Evolutionary conservation across 371 early-diverging fungal genomes (phyloP), one percentile per base, ranked within the genome.

Genomic region (Rhizomucor pusillus): DNA sequence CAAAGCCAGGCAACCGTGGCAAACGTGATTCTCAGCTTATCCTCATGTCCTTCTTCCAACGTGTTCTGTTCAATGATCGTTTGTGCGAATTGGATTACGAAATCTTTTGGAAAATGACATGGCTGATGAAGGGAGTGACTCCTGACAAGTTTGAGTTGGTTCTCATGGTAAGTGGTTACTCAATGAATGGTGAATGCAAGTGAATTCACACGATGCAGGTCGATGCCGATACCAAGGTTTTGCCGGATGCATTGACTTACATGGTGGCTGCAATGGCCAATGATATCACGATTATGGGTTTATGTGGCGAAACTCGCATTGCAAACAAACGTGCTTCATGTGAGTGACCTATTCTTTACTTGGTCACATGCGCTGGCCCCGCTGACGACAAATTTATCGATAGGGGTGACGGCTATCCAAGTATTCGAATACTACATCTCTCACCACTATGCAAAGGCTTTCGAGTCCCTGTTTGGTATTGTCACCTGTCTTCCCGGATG

Each of bases 401-500:
- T 22, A 72, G 76, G 76, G 76, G 76, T 76, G 7, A 67, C 79
- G 1, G 73, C 73, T 5, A 79, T 77, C 36, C 77, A 77, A 59
- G 96, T 87, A 5, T 98, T 94, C 75, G 99, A 98, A 73, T 98
- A 98, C 75, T 95, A 94, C 67, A 90, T 95, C 34, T 91, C 91
- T 16, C 99, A 98, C 73, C 96, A 97, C 69, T 84, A 94, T 36
- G 85, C 88, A 41, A 98, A 98, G 65, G 90, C 92, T 0, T 98
- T 97, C 67, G 99, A 98, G 69, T 87, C 89, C 25, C 79, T 95
- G 14, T 98, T 96, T 81, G 99, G 99, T 54, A 93, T 93, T 62
- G 97, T 99, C 20, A 97, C 99, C 2, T 99, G 99, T 78, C 75
- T 99, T 43, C 99, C 99, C 5, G 99, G 99, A 20, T 99, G 95